These are phyloP conservation scores for Lichtheimia ornata DNA, from an alignment of 371 early-diverging fungal genomes.

Conservation along the genomic window DNA sequence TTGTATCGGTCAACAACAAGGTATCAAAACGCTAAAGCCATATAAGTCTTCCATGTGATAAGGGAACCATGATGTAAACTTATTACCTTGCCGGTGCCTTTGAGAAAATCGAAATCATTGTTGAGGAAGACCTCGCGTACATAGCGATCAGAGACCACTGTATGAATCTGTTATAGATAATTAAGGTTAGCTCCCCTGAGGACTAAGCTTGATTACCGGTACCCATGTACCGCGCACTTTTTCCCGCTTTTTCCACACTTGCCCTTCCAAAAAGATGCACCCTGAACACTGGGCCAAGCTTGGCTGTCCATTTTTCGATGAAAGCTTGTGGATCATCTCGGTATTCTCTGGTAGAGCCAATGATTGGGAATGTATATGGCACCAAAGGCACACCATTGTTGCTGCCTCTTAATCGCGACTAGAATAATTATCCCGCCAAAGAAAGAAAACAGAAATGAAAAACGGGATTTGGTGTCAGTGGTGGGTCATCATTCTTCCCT, in stretches of 20 bases:
- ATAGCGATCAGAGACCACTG: slow-evolving; percentile 18
- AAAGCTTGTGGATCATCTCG: slow-evolving; percentile 14
- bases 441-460: no score
- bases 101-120: slow-evolving; percentile 16
- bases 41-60: not conserved
- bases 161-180: slow-evolving; percentile 7
- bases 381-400: slow-evolving; percentile 9
- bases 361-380: slow-evolving; percentile 17
- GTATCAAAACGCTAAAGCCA: not conserved
- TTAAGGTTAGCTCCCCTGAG: no score
- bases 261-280: slow-evolving; percentile 19
- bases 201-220: no score
- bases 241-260: not conserved
- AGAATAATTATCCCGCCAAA: no score
- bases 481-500: no score
- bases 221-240: no score
- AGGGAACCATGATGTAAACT: not conserved
- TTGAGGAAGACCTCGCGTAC: slow-evolving; percentile 24
- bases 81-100: slow-evolving; percentile 11
- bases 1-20: not conserved
- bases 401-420: not conserved
- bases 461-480: no score
- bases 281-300: slow-evolving; percentile 14
- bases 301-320: slow-evolving; percentile 11
- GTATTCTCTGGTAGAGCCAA: slow-evolving; percentile 17